Conservation (phyloP, 495 filamentous ascomycete genomes). For the Beverwykella pulmonaria region DNA sequence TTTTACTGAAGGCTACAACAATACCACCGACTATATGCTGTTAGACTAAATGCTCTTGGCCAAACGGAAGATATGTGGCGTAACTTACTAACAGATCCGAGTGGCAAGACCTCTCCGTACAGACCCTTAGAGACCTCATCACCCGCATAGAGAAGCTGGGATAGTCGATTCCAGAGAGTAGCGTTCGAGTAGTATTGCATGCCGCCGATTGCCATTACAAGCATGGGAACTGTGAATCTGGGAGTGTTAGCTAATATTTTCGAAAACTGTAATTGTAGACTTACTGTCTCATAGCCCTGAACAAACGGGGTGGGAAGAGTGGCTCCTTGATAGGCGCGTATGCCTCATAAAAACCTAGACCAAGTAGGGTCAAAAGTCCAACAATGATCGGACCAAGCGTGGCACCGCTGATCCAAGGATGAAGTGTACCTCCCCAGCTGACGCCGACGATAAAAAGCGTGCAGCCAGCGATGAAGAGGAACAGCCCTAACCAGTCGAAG, state of each 20-base stretch:
- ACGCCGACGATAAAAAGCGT: constrained; percentile 33
- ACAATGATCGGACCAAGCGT: constrained; percentile 28
- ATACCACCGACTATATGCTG: constrained; percentile 18
- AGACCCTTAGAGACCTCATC: constrained; percentile 38
- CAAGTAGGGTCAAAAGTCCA: constrained; percentile 28
- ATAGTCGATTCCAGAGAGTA: constrained; percentile 33
- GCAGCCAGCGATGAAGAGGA: constrained; percentile 33
- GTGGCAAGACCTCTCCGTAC: constrained; percentile 33
- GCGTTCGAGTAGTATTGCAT: constrained; percentile 39
- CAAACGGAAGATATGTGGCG: too few species aligned
- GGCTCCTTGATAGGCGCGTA: constrained; percentile 32
- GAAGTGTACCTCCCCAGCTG: constrained; percentile 29
- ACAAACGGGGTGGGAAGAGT: constrained; percentile 33
- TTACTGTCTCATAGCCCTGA: constrained; percentile 35
- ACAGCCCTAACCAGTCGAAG: constrained; percentile 33
- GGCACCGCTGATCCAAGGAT: constrained; percentile 27
- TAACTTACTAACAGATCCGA: constrained; percentile 25
- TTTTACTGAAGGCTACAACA: constrained; percentile 29
- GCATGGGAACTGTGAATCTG: constrained; percentile 36
- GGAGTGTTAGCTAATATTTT: not conserved
- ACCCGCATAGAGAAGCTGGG: constrained; percentile 31
- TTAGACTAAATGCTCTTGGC: not conserved
- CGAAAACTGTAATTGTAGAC: not conserved
- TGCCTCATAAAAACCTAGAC: constrained; percentile 32
- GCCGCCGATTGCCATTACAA: constrained; percentile 34